Evolutionary conservation across 257 asterid genomes (phyloP).

Genomic region (Plantago ovata): DNA sequence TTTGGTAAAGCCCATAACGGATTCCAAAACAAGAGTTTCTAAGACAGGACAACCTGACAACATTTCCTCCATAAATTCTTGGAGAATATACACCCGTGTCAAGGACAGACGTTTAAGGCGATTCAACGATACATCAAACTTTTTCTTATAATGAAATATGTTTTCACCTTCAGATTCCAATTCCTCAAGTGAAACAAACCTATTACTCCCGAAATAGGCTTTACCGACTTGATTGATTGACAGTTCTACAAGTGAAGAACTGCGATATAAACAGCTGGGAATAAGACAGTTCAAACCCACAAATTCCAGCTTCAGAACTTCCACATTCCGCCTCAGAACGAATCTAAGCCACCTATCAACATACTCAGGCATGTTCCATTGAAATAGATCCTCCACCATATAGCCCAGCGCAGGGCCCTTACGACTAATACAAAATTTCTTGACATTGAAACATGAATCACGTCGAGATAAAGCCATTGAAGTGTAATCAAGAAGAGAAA

Average conservation of each 20-base stretch:
- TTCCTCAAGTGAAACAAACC: not conserved
- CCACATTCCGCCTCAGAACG: not conserved
- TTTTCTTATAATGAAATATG: not conserved
- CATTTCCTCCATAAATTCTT: not conserved
- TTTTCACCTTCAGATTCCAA: not conserved
- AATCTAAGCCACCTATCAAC: not conserved
- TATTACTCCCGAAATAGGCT: not conserved
- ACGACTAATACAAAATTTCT: not conserved
- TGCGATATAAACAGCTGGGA: not conserved
- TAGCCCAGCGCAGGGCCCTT: too few relatives aligned
- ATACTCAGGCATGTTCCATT: too few relatives aligned
- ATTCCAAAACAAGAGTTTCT: not conserved
- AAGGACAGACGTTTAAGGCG: not conserved
- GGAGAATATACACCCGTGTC: not conserved
- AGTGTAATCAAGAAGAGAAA: not conserved
- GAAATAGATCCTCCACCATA: too few relatives aligned
- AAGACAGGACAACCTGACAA: not conserved
- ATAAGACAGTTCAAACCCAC: not conserved
- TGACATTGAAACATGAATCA: not conserved
- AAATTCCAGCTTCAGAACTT: not conserved
- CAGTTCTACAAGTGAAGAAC: not conserved
- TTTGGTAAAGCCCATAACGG: not conserved
- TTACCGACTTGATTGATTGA: not conserved
- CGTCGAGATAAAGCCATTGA: not conserved
- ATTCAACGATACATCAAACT: not conserved